phyloP scores from a whole-genome alignment of 495 filamentous ascomycete species.

The Tuber indicum region DNA sequence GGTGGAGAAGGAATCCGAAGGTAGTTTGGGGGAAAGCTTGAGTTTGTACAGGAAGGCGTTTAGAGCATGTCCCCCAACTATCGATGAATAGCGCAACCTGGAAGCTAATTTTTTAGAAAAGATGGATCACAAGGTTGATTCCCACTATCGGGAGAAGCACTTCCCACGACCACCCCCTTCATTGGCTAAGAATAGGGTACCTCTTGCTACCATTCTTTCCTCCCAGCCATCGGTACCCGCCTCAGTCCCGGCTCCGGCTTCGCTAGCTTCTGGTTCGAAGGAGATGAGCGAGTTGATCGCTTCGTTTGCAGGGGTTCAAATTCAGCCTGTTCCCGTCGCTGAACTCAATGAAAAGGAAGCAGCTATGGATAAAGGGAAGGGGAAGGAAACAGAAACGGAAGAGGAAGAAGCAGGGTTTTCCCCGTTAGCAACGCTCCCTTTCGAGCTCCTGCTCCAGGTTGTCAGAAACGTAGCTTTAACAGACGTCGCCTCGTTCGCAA shows the following conservation, averaged over 20 bases:
- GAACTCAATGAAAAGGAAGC: constrained; percentile 8
- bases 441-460: constrained; percentile 74
- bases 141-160: constrained; percentile 81
- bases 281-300: constrained; percentile 60
- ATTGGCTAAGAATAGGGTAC: constrained; percentile 24
- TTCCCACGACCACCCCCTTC: constrained; percentile 56
- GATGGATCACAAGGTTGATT: constrained; percentile 78
- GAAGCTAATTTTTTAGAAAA: constrained; percentile 43
- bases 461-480: constrained; percentile 60
- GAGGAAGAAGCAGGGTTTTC: constrained; percentile 46
- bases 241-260: constrained; percentile 52
- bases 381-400: not conserved
- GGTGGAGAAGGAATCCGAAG: constrained; percentile 76
- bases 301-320: constrained; percentile 61
- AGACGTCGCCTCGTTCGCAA: constrained; percentile 73
- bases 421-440: constrained; percentile 68
- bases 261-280: constrained; percentile 10
- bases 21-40: constrained; percentile 82
- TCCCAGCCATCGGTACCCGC: constrained; percentile 51
- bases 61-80: constrained; percentile 49
- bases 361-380: constrained; percentile 54
- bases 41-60: constrained; percentile 86
- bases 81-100: constrained; percentile 13
- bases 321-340: constrained; percentile 51
- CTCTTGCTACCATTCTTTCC: constrained; percentile 46